Conservation (phyloP, 257 asterid species). For the Gentiana dahurica region DNA sequence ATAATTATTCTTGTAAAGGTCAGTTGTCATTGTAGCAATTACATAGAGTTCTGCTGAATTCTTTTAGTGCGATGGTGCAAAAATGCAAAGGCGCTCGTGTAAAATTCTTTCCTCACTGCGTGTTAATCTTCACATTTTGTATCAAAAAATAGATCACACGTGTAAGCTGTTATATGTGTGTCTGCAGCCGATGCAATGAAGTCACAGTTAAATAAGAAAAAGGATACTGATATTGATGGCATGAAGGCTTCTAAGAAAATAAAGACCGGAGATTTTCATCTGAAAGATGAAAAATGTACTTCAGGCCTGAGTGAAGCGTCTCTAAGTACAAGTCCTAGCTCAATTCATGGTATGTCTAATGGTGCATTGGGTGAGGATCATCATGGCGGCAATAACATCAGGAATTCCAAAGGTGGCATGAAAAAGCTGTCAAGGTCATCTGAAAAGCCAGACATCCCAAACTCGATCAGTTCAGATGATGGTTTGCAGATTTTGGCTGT, state of each 20-base stretch:
- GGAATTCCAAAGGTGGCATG: constrained; percentile 31
- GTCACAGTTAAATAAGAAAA: constrained; percentile 42
- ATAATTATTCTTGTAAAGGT: constrained; percentile 52
- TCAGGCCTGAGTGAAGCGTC: constrained; percentile 16
- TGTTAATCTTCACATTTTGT: no score
- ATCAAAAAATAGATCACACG: no score
- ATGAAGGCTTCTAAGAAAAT: constrained; percentile 56
- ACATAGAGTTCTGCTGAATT: no score
- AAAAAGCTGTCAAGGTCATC: constrained; percentile 21
- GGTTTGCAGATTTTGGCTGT: constrained; percentile 29
- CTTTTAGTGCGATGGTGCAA: no score
- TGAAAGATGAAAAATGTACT: constrained; percentile 44
- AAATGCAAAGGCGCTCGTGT: no score
- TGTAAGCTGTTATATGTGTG: not conserved
- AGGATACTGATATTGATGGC: constrained; percentile 46
- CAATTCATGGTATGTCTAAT: constrained; percentile 28
- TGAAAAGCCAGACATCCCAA: constrained; percentile 27
- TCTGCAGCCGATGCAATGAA: constrained; percentile 33
- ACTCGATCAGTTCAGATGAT: constrained; percentile 34
- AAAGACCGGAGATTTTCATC: constrained; percentile 39
- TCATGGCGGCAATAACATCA: constrained; percentile 15
- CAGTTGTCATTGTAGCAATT: not conserved
- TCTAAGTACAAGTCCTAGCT: no score
- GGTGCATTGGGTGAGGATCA: constrained; percentile 35
- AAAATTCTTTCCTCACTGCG: no score